These are phyloP conservation scores for Xylaria bambusicola DNA, from an alignment of 495 filamentous ascomycete genomes.

Conservation along the genomic window DNA sequence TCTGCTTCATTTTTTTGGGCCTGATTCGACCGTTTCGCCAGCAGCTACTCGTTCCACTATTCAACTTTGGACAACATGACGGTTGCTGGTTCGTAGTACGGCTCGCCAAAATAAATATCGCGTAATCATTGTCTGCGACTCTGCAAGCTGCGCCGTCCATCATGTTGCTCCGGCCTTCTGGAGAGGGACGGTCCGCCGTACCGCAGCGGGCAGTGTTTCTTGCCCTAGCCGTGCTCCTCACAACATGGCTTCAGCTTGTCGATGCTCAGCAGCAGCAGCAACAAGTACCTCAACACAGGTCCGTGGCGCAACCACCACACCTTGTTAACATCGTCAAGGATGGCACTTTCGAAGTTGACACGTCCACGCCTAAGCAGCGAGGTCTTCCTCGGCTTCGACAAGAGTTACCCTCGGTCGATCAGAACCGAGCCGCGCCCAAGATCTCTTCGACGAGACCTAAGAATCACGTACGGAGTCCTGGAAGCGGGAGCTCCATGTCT, in stretches of 20 bases:
- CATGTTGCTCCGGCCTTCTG: slow-evolving; percentile 60
- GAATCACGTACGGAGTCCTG: slow-evolving; percentile 20
- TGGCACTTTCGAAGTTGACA: slow-evolving; percentile 25
- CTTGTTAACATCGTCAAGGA: slow-evolving; percentile 35
- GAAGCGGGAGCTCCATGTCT: slow-evolving; percentile 21
- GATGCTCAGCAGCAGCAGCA: slow-evolving; percentile 64
- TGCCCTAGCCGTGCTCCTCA: slow-evolving; percentile 51
- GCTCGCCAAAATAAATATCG: background rate
- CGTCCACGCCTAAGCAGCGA: slow-evolving; percentile 17
- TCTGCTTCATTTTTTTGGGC: background rate
- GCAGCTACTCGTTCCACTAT: background rate
- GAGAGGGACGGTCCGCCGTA: slow-evolving; percentile 50
- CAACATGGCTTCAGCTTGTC: slow-evolving; percentile 54
- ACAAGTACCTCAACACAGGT: slow-evolving; percentile 35
- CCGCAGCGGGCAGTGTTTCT: slow-evolving; percentile 47
- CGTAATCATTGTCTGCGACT: slow-evolving; percentile 17
- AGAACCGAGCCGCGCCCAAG: slow-evolving; percentile 18
- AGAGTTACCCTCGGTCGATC: slow-evolving; percentile 33
- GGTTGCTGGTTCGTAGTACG: background rate
- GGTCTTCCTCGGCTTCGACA: slow-evolving; percentile 24
- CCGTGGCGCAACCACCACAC: slow-evolving; percentile 23
- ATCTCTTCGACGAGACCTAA: slow-evolving; percentile 30
- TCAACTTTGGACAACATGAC: slow-evolving; percentile 11
- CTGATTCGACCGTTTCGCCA: background rate
- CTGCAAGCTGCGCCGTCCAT: slow-evolving; percentile 48